These are phyloP conservation scores for Aegilops bicornis DNA, from an alignment of 176 grass and related monocot genomes.

Conservation along the genomic window DNA sequence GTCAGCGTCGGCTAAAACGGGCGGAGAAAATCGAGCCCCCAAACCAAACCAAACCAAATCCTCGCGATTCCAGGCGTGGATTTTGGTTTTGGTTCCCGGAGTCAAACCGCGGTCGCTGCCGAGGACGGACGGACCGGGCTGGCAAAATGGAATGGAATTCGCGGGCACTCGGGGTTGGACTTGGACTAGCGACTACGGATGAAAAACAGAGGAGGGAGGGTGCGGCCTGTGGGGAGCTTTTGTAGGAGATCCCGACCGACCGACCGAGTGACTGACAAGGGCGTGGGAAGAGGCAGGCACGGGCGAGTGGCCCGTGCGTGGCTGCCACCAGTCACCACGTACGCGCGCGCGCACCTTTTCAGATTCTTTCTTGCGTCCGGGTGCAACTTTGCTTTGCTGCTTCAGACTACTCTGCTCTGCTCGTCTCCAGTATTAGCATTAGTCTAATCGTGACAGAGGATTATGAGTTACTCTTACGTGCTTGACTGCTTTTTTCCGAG, in stretches of 20 bases:
- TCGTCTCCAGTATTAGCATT: not conserved
- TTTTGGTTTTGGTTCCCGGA: not conserved
- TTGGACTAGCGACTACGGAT: not conserved
- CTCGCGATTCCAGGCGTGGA: not conserved
- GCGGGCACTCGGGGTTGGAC: not conserved
- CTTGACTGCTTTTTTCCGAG: not conserved
- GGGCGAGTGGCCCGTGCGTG: not conserved
- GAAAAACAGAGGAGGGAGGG: not conserved
- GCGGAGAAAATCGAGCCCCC: constrained; percentile 6
- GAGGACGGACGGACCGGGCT: not conserved
- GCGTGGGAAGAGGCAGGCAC: constrained; percentile 1
- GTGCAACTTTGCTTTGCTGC: not conserved
- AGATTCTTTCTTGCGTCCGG: constrained; percentile 8
- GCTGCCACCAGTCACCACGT: constrained; percentile 17
- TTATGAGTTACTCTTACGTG: not conserved
- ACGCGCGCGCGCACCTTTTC: not conserved
- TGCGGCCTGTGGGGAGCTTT: constrained; percentile 32
- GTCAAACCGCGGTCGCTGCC: constrained; percentile 35
- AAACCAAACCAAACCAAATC: not conserved
- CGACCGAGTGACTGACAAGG: not conserved
- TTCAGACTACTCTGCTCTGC: not conserved
- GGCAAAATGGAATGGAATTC: constrained; percentile 15
- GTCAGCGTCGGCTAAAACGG: constrained; percentile 47
- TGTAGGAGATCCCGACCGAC: not conserved
- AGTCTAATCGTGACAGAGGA: not conserved